Conservation (phyloP, 768 basidiomycete species). For the Pholiota microspora region DNA sequence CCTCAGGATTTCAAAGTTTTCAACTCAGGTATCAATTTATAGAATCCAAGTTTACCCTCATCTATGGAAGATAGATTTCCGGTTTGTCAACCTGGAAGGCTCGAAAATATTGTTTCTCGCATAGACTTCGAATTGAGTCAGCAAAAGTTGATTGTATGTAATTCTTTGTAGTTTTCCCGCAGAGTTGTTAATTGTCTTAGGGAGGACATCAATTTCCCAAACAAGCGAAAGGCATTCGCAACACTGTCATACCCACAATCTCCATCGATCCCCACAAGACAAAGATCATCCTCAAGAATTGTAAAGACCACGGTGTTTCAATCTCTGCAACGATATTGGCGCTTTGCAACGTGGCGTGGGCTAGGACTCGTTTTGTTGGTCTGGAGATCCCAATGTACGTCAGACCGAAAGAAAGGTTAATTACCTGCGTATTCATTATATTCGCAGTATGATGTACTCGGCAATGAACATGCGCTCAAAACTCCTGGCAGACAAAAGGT, state of each 20-base stretch:
- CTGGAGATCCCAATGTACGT: slow-evolving; percentile 53
- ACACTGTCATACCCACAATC: slow-evolving; percentile 70
- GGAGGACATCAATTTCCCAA: slow-evolving; percentile 76
- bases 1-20: too few species aligned
- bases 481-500: slow-evolving; percentile 38
- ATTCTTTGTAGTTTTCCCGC: background rate
- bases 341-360: slow-evolving; percentile 75
- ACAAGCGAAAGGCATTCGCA: slow-evolving; percentile 38
- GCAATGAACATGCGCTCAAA: slow-evolving; percentile 77
- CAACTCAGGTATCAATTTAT: too few species aligned
- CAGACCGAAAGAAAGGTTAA: background rate
- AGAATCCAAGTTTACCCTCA: slow-evolving; percentile 19
- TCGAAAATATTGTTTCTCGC: slow-evolving; percentile 44
- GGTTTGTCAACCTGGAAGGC: slow-evolving; percentile 26
- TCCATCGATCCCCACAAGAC: slow-evolving; percentile 56
- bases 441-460: slow-evolving; percentile 75
- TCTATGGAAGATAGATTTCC: slow-evolving; percentile 33
- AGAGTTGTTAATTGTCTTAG: slow-evolving; percentile 27
- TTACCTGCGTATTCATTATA: background rate
- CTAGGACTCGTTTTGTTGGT: slow-evolving; percentile 41
- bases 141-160: slow-evolving; percentile 51
- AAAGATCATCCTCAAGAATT: slow-evolving; percentile 60
- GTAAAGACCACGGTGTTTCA: slow-evolving; percentile 70
- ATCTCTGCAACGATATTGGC: slow-evolving; percentile 77
- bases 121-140: slow-evolving; percentile 59